phyloP scores from a whole-genome alignment of 2,329 filamentous ascomycete species.

The Penicillium griseofulvum region DNA sequence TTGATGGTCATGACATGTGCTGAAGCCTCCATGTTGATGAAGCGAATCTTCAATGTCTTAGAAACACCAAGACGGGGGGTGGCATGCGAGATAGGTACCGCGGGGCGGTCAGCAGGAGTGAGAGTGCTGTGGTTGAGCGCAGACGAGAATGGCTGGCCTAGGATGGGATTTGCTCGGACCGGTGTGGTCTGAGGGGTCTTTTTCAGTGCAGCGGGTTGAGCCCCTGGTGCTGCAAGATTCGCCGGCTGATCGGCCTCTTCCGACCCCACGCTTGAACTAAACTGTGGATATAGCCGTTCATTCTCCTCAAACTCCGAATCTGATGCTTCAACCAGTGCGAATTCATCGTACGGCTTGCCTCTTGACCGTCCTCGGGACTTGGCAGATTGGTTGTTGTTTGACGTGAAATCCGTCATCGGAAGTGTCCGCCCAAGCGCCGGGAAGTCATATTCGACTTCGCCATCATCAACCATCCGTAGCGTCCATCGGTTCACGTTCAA shows the following conservation, averaged over 20 bases:
- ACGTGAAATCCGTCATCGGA: constrained; percentile 62
- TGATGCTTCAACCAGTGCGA: constrained; percentile 61
- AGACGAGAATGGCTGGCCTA: constrained; percentile 47
- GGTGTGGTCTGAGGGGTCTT: constrained; percentile 18
- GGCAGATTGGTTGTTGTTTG: constrained; percentile 63
- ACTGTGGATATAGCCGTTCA: constrained; percentile 55
- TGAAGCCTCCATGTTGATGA: constrained; percentile 59
- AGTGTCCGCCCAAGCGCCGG: constrained; percentile 57
- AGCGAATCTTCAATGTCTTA: constrained; percentile 60
- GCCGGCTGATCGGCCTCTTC: constrained; percentile 31
- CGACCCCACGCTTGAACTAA: constrained; percentile 35
- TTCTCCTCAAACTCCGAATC: constrained; percentile 57
- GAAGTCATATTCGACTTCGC: constrained; percentile 66
- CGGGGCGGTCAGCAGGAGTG: constrained; percentile 48
- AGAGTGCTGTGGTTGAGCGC: constrained; percentile 46
- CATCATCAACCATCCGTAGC: constrained; percentile 66
- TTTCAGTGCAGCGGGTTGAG: constrained; percentile 21
- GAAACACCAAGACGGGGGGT: constrained; percentile 57
- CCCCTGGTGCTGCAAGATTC: constrained; percentile 21
- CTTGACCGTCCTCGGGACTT: constrained; percentile 54
- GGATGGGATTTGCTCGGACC: constrained; percentile 41
- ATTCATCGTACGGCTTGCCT: constrained; percentile 66
- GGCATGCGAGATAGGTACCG: constrained; percentile 44
- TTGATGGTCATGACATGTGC: constrained; percentile 53
- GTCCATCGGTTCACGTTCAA: constrained; percentile 63